Evolutionary conservation across 2,329 filamentous ascomycete genomes (phyloP).

Genomic region (Aspergillus tanneri): DNA sequence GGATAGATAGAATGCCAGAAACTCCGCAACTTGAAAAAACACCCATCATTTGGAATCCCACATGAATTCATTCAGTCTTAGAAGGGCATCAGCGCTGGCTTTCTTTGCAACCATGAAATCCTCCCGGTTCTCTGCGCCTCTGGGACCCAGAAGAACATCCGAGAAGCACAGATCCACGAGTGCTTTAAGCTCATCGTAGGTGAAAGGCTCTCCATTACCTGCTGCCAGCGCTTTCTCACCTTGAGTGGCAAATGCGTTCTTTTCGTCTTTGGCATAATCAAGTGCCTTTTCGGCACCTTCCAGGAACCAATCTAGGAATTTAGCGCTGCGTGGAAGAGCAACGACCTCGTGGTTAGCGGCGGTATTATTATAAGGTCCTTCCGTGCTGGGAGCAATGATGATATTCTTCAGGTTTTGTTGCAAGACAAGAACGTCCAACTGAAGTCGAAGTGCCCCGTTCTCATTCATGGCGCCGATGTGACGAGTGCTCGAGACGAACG

Average conservation of each 20-base stretch:
- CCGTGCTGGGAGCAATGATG: constrained; percentile 43
- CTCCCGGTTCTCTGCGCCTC: constrained; percentile 44
- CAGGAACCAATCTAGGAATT: constrained; percentile 51
- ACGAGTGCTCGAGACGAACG: constrained; percentile 70
- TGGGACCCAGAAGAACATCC: constrained; percentile 43
- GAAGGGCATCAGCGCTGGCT: constrained; percentile 44
- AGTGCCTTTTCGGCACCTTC: constrained; percentile 47
- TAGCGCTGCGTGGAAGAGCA: constrained; percentile 45
- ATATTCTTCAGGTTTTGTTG: constrained; percentile 97
- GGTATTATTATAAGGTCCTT: constrained; percentile 1
- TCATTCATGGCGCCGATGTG: constrained; percentile 79
- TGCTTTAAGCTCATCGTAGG: constrained; percentile 47
- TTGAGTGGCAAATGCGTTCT: constrained; percentile 39
- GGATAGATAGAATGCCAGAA: background rate
- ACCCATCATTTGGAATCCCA: constrained; percentile 43
- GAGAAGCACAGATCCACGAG: constrained; percentile 49
- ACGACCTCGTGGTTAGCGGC: constrained; percentile 35
- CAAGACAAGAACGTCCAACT: constrained; percentile 88
- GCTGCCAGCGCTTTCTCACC: constrained; percentile 35
- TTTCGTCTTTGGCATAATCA: constrained; percentile 47
- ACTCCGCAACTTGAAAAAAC: background rate
- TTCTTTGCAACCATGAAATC: constrained; percentile 49
- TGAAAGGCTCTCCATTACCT: constrained; percentile 45
- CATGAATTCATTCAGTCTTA: constrained; percentile 49
- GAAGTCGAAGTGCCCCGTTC: constrained; percentile 80